Percentiles rank a stretch among this genome's conserved stretches.
These are phyloP conservation scores for Scolecobasidium constrictum DNA, from an alignment of 2,329 filamentous ascomycete species.

Conservation along the genomic window DNA sequence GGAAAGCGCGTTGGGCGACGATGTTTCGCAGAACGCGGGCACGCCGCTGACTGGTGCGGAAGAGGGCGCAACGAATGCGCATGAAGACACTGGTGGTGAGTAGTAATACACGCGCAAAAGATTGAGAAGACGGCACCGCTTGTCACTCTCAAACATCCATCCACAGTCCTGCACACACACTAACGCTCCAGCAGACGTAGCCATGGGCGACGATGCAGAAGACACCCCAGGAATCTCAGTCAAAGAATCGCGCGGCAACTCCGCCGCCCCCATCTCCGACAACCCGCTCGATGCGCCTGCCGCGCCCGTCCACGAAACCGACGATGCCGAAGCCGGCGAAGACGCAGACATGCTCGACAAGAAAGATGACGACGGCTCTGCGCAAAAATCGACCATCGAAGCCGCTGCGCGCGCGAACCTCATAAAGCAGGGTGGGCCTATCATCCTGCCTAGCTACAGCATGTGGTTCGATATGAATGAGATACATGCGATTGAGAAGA, in stretches of 20 bases:
- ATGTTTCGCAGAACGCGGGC: not conserved
- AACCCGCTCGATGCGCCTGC: constrained; percentile 61
- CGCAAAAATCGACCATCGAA: constrained; percentile 70
- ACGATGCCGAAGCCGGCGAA: constrained; percentile 48
- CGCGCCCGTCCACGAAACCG: constrained; percentile 45
- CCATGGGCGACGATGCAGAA: constrained; percentile 37
- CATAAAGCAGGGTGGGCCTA: constrained; percentile 85
- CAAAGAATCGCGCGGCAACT: constrained; percentile 42
- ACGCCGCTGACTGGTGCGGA: not conserved
- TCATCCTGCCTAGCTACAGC: constrained; percentile 93
- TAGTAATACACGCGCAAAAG: no score
- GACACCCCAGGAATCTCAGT: constrained; percentile 15
- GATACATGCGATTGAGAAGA: constrained; percentile 84
- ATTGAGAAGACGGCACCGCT: no score
- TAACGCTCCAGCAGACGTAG: constrained; percentile 45
- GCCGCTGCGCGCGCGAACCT: constrained; percentile 83
- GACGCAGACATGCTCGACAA: constrained; percentile 57
- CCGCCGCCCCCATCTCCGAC: constrained; percentile 49
- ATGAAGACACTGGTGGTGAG: not conserved
- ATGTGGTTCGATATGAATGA: constrained; percentile 98
- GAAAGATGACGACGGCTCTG: constrained; percentile 27
- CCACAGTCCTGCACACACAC: no score
- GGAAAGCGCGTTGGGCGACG: not conserved
- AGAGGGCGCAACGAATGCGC: not conserved
- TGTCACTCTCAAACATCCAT: no score